phyloP scores from a whole-genome alignment of 1,139 yeast species.

The Kurtzmaniella quercitrusa region DNA sequence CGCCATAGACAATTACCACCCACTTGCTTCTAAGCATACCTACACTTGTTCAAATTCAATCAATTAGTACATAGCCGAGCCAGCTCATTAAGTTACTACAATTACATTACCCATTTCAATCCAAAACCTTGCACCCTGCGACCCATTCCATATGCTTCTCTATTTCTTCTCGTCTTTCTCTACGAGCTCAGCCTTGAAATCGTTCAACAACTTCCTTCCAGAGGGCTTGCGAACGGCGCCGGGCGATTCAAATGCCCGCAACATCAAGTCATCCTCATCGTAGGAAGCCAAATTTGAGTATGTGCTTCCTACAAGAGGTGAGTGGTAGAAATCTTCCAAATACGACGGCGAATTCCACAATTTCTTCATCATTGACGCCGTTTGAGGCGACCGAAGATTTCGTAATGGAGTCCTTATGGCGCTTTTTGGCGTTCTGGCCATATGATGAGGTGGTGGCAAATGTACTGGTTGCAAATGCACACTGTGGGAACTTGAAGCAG shows the following conservation, averaged over 20 bases:
- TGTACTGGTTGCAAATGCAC: constrained; percentile 6
- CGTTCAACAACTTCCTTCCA: constrained; percentile 16
- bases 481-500: background rate
- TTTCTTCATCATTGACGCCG: constrained; percentile 40
- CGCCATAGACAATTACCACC: too few species aligned
- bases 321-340: constrained; percentile 62
- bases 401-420: constrained; percentile 36
- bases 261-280: constrained; percentile 57
- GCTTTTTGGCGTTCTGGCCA: constrained; percentile 27
- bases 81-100: background rate
- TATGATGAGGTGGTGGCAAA: constrained; percentile 8
- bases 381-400: constrained; percentile 38
- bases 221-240: constrained; percentile 14
- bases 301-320: constrained; percentile 43
- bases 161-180: constrained; percentile 2
- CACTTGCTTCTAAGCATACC: background rate
- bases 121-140: background rate
- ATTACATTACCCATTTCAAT: background rate
- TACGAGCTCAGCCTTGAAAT: constrained; percentile 13
- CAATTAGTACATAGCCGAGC: constrained; percentile 1
- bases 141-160: background rate
- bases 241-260: constrained; percentile 37
- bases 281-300: constrained; percentile 31
- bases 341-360: constrained; percentile 64
- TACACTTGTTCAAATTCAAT: constrained; percentile 1